Percentiles rank a stretch among this genome's conserved stretches.
Evolutionary conservation across 164 flowering plant species (phyloP).

Genomic region (Vitis amurensis): DNA sequence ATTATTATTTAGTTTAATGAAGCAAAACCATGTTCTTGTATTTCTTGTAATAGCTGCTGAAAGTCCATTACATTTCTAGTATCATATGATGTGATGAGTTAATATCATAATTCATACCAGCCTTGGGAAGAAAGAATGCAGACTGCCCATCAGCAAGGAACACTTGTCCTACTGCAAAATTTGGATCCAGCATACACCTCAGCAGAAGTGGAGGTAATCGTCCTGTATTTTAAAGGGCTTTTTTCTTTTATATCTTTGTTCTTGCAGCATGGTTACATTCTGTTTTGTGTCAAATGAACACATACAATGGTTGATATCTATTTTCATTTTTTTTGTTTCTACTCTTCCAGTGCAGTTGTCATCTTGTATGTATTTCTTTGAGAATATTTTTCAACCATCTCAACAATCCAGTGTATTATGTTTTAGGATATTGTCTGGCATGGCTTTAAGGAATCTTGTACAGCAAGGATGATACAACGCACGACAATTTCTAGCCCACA

Average conservation of each 20-base stretch:
- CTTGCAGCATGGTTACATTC: not conserved
- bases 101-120: conserved; percentile 32
- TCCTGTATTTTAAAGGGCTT: not conserved
- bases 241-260: not conserved
- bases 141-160: conserved; percentile 55
- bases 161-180: conserved; percentile 66
- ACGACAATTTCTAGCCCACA: conserved; percentile 55
- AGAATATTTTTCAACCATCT: not conserved
- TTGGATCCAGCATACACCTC: conserved; percentile 74
- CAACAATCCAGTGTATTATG: not conserved
- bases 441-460: conserved; percentile 56
- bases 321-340: not conserved
- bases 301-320: too few species aligned
- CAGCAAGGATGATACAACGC: conserved; percentile 57
- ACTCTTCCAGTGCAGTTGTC: not conserved
- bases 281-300: not conserved
- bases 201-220: conserved; percentile 68
- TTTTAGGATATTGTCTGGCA: conserved; percentile 71
- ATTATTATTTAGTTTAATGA: too few species aligned
- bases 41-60: not conserved
- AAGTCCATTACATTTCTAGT: not conserved
- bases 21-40: too few species aligned
- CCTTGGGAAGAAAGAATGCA: conserved; percentile 76
- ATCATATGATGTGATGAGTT: not conserved
- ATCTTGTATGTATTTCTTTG: not conserved